These are phyloP conservation scores for Trypanosoma brucei DNA, from an alignment of 208 protist genomes.

Conservation along the genomic window DNA sequence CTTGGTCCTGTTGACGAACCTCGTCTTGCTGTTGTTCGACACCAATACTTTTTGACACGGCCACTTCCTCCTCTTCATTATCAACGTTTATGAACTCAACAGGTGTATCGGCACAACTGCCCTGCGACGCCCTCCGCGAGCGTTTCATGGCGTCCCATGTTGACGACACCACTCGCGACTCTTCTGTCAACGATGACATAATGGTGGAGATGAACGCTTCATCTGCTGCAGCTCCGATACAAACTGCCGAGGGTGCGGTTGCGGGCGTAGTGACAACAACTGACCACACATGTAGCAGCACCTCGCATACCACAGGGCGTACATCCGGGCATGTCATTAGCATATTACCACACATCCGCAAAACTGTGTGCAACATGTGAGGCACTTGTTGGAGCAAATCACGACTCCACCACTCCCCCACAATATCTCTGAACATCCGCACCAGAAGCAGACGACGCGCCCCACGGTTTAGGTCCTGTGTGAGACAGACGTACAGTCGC, in stretches of 20 bases:
- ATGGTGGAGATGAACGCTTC: conserved; percentile 26
- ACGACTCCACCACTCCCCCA: conserved; percentile 22
- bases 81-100: background rate
- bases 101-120: conserved; percentile 6
- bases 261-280: conserved; percentile 2
- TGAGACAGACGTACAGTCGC: conserved; percentile 16
- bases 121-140: conserved; percentile 20
- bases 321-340: conserved; percentile 21
- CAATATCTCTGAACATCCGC: conserved; percentile 15
- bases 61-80: conserved; percentile 10
- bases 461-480: conserved; percentile 10
- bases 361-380: conserved; percentile 16
- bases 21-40: conserved; percentile 1
- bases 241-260: background rate
- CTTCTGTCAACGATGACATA: conserved; percentile 26
- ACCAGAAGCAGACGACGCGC: conserved; percentile 8
- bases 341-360: conserved; percentile 28
- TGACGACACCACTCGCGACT: conserved; percentile 37
- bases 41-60: background rate
- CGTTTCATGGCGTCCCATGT: conserved; percentile 58
- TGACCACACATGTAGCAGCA: conserved; percentile 52
- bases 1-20: background rate
- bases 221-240: conserved; percentile 11
- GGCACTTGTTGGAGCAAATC: conserved; percentile 13
- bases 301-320: conserved; percentile 28